Evolutionary conservation across 495 filamentous ascomycete genomes (phyloP).

Genomic region (Rostrohypoxylon terebratum): DNA sequence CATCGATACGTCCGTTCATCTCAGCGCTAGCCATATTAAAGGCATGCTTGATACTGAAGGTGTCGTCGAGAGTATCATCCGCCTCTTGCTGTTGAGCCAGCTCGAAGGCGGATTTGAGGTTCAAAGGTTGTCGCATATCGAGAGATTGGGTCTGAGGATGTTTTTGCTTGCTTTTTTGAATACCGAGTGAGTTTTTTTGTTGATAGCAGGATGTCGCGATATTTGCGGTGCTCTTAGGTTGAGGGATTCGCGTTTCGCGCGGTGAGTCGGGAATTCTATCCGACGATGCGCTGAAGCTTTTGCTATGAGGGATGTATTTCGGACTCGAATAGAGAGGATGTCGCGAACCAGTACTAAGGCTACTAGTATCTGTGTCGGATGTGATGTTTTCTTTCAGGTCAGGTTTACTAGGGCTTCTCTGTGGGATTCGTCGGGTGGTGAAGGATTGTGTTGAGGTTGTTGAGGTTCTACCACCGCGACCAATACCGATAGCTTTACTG

Average conservation of each 20-base stretch:
- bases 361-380: slow-evolving; percentile 39
- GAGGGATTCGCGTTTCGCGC: slow-evolving; percentile 56
- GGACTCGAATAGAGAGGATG: slow-evolving; percentile 31
- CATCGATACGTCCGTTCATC: slow-evolving; percentile 52
- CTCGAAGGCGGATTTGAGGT: slow-evolving; percentile 55
- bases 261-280: slow-evolving; percentile 43
- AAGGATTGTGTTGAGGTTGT: slow-evolving; percentile 40
- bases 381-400: slow-evolving; percentile 44
- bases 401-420: slow-evolving; percentile 21
- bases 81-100: slow-evolving; percentile 57
- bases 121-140: slow-evolving; percentile 53
- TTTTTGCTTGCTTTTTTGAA: not conserved
- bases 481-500: not conserved
- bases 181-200: slow-evolving; percentile 3
- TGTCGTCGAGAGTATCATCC: slow-evolving; percentile 38
- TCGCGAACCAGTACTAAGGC: slow-evolving; percentile 27
- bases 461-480: slow-evolving; percentile 34
- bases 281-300: slow-evolving; percentile 31
- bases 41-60: slow-evolving; percentile 42
- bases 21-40: slow-evolving; percentile 47
- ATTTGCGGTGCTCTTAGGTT: slow-evolving; percentile 40
- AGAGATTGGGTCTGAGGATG: slow-evolving; percentile 36
- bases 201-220: slow-evolving; percentile 15
- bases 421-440: slow-evolving; percentile 26
- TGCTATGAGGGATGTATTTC: slow-evolving; percentile 34